Conservation (phyloP, 345 rosid genomes). For the Hibiscus syriacus region DNA sequence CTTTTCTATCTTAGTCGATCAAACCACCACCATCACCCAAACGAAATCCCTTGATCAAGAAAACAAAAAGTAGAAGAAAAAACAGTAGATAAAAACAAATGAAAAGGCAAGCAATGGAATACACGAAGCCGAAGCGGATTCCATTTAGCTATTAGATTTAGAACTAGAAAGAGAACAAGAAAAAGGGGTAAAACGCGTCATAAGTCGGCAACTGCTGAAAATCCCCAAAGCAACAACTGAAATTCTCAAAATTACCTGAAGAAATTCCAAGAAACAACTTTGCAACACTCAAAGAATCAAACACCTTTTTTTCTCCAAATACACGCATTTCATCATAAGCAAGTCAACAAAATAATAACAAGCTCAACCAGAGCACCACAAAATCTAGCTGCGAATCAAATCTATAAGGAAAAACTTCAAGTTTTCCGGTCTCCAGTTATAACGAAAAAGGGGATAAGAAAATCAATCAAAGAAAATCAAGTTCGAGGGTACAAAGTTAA, state of each 20-base stretch:
- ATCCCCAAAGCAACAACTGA: not conserved
- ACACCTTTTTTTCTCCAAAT: too few species aligned
- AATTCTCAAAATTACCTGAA: not conserved
- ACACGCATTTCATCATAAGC: too few species aligned
- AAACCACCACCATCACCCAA: too few species aligned
- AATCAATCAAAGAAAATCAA: not conserved
- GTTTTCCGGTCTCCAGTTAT: not conserved
- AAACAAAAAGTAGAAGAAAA: not conserved
- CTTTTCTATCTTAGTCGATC: not conserved
- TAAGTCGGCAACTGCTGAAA: too few species aligned
- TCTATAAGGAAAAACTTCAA: not conserved
- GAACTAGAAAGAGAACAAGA: not conserved
- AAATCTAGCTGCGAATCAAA: not conserved
- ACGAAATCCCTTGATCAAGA: not conserved
- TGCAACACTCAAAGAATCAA: too few species aligned
- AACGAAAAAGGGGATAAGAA: not conserved
- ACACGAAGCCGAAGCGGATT: not conserved
- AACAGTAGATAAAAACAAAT: not conserved
- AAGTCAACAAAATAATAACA: not conserved
- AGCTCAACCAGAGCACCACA: not conserved
- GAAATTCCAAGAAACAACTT: too few species aligned
- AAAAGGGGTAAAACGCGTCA: too few species aligned
- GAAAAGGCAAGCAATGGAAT: not conserved
- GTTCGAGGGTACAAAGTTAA: not conserved
- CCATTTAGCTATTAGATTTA: not conserved